Evolutionary conservation across 2,329 filamentous ascomycete species (phyloP).

Genomic region (Verticillium isaacii): DNA sequence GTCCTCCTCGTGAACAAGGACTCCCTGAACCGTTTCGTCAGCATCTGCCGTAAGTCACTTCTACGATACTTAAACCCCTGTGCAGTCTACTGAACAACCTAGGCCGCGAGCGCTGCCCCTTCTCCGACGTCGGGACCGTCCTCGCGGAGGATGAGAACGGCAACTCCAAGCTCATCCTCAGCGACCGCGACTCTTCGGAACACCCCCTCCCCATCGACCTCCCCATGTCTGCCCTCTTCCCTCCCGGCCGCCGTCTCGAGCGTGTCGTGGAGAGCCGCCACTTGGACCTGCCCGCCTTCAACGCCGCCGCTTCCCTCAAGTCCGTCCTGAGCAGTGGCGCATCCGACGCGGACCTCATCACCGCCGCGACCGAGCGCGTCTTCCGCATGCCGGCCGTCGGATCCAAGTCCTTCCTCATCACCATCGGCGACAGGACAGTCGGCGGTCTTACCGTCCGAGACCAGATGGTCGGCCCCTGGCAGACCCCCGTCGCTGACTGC

Average conservation of each 20-base stretch:
- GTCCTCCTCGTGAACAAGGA: constrained; percentile 83
- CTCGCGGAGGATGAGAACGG: constrained; percentile 56
- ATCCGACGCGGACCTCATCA: constrained; percentile 47
- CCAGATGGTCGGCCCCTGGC: constrained; percentile 96
- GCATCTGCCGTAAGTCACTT: constrained; percentile 50
- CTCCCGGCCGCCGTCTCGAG: constrained; percentile 78
- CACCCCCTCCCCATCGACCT: constrained; percentile 80
- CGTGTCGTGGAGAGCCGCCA: constrained; percentile 68
- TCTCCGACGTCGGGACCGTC: constrained; percentile 83
- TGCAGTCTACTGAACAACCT: constrained; percentile 19
- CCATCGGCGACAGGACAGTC: constrained; percentile 88
- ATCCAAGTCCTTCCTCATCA: constrained; percentile 97
- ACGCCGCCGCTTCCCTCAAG: constrained; percentile 60
- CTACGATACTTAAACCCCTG: background rate
- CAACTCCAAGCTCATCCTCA: constrained; percentile 69
- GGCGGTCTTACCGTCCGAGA: constrained; percentile 85
- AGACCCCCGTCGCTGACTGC: constrained; percentile 88
- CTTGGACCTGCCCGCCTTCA: constrained; percentile 64
- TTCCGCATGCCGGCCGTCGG: constrained; percentile 83
- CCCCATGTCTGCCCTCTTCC: constrained; percentile 84
- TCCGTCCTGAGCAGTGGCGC: constrained; percentile 54
- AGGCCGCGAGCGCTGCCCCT: constrained; percentile 83
- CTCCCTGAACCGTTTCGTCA: constrained; percentile 69
- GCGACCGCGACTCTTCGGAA: constrained; percentile 71
- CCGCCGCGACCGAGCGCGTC: constrained; percentile 72